Conservation (phyloP, 805 yeast genomes). For the Lipomyces chichibuensis region DNA sequence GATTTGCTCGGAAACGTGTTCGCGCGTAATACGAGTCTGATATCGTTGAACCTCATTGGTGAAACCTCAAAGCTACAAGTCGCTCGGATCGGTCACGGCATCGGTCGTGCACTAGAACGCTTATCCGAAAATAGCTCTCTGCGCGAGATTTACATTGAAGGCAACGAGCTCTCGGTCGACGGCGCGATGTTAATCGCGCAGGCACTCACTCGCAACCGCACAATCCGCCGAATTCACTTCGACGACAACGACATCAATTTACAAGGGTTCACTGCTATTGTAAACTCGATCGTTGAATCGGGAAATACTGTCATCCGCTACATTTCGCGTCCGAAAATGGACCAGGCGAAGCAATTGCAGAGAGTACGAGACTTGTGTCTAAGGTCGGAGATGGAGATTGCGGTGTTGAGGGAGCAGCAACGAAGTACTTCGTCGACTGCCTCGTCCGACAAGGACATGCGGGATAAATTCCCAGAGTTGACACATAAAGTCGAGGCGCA, state of each 20-base stretch:
- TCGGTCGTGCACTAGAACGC: conserved; percentile 34
- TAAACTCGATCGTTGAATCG: conserved; percentile 27
- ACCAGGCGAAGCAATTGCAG: conserved; percentile 22
- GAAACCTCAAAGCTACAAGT: conserved; percentile 39
- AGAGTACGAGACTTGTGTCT: conserved; percentile 14
- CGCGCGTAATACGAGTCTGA: conserved; percentile 28
- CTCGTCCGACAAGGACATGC: conserved; percentile 5
- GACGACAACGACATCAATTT: conserved; percentile 37
- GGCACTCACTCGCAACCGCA: conserved; percentile 28
- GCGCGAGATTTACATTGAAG: conserved; percentile 30
- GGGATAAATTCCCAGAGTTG: conserved; percentile 18
- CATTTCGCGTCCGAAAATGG: conserved; percentile 23
- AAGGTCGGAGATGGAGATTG: conserved; percentile 26
- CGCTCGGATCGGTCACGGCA: conserved; percentile 37
- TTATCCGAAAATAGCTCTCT: conserved; percentile 29
- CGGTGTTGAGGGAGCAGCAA: conserved; percentile 20
- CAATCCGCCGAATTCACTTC: conserved; percentile 31
- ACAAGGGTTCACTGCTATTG: conserved; percentile 37
- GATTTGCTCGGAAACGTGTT: conserved; percentile 37
- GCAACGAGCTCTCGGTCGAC: conserved; percentile 38
- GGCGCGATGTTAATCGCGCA: conserved; percentile 38
- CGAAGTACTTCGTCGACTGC: conserved; percentile 9
- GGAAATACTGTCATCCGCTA: conserved; percentile 11
- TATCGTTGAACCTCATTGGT: conserved; percentile 35
- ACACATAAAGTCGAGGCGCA: conserved; percentile 24